Evolutionary conservation across 2,329 filamentous ascomycete genomes (phyloP), one percentile per base, ranked within the genome.

Genomic region (Drechslera avenae): DNA sequence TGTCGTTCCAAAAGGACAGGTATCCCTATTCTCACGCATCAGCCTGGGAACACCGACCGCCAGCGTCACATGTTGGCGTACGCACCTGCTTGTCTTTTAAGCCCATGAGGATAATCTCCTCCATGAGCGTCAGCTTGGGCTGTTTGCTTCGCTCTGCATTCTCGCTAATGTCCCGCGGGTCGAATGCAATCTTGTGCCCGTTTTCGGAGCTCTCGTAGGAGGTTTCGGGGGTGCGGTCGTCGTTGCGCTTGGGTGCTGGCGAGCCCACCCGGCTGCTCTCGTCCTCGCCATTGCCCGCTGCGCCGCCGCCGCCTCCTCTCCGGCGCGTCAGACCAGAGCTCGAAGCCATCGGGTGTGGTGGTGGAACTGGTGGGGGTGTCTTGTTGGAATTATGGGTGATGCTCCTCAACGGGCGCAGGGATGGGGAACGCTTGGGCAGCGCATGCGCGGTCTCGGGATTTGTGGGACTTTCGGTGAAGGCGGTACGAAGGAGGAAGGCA

Each of bases 1-100:
- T 99, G 78, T 99, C 94, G 78, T 99, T 99, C 94, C 94, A 99
- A 78, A 99, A 99, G 23, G 93, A 97, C 58, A 99, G 86, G 73
- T 99, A 97, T 61, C 94, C 94, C 91, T 96, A 56, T 51, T 43
- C 50, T 46, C 34, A 37, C 30, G 32, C 21, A 60, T 69, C 54
- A 69, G 62, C 56, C 42, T 52, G 45, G 48, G 35, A 26, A 23
- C 46, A 41, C 47, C 39, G 46, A 19, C 40, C 46, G 35, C 54
- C 46, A n/a, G 26, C 39, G 36, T 43, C 43, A 32, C 35, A 30
- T 52, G 48, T 43, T 9, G 40, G 34, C 39, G 23, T 30, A 71
- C 82, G 71, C 79, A 96, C 91, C 86, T 99, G 94, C 81, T 97
- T 99, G 78, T 99, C 94, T 79, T 99, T 99, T 68, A 99, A 79